phyloP scores from a whole-genome alignment of 345 rosid species.

The Syzygium jambos region DNA sequence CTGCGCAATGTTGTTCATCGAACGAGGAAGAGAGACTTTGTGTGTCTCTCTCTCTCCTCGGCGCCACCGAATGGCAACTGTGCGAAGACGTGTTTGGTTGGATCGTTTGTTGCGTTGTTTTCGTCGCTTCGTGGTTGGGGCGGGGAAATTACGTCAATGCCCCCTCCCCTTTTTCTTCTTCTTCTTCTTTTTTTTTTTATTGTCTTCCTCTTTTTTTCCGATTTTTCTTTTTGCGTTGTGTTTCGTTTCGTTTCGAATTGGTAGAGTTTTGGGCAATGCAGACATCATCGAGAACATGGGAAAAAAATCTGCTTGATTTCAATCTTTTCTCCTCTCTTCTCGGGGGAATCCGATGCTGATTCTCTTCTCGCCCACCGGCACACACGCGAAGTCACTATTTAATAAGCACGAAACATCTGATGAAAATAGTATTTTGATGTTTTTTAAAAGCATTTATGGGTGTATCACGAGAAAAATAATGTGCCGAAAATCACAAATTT shows the following conservation, averaged over 20 bases:
- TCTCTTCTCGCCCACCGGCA: background rate
- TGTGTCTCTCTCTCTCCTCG: background rate
- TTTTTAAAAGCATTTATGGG: background rate
- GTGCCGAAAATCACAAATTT: background rate
- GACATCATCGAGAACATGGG: background rate
- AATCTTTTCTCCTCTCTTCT: background rate
- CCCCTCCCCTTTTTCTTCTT: rapidly evolving
- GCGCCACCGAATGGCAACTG: background rate
- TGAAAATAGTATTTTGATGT: background rate
- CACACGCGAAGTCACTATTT: background rate
- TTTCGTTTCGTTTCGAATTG: background rate
- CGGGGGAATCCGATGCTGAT: background rate
- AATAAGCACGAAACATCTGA: background rate
- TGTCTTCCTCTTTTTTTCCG: background rate
- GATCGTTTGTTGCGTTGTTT: background rate
- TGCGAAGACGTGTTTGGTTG: background rate
- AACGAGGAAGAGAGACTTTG: background rate
- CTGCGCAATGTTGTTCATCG: background rate
- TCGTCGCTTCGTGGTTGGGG: background rate
- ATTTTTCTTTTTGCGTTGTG: no score
- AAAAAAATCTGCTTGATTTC: background rate
- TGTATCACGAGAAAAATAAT: background rate
- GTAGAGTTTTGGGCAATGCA: background rate
- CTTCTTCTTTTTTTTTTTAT: background rate
- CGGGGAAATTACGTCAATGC: background rate